A percentile compares a stretch with the other conserved stretches of the same genome.
These are phyloP conservation scores for Boletus insuetus DNA, from an alignment of 768 basidiomycete genomes.

Conservation along the genomic window DNA sequence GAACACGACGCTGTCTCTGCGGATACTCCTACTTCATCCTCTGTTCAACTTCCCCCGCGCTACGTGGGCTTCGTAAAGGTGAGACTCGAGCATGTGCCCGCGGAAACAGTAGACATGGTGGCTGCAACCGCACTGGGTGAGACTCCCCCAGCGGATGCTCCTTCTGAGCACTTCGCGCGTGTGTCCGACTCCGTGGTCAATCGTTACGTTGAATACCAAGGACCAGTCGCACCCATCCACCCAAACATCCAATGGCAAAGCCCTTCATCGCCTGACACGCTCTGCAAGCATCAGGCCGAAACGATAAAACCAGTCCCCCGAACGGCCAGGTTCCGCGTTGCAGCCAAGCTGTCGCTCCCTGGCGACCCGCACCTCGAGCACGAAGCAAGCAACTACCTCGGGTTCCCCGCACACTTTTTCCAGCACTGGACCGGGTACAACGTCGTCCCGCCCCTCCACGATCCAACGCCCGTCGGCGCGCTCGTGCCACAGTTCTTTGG, in stretches of 20 bases:
- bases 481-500: constrained; percentile 65
- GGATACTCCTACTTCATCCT: neutral
- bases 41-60: neutral
- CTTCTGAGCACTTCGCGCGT: neutral
- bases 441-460: constrained; percentile 28
- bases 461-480: constrained; percentile 48
- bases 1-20: neutral
- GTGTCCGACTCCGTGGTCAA: neutral
- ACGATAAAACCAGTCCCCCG: constrained; percentile 8
- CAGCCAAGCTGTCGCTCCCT: constrained; percentile 41
- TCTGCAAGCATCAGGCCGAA: constrained; percentile 10
- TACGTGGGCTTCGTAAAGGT: constrained; percentile 7
- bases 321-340: constrained; percentile 38
- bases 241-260: constrained; percentile 22
- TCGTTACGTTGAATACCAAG: neutral
- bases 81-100: neutral
- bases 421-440: constrained; percentile 29
- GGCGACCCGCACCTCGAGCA: constrained; percentile 34
- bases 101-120: neutral
- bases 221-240: neutral
- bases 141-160: neutral
- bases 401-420: constrained; percentile 28
- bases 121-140: neutral
- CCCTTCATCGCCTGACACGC: constrained; percentile 8
- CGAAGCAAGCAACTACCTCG: constrained; percentile 28